Percentiles rank a stretch among this genome's conserved stretches.
Evolutionary conservation across 2,329 filamentous ascomycete species (phyloP).

Genomic region (Nemania sp.): DNA sequence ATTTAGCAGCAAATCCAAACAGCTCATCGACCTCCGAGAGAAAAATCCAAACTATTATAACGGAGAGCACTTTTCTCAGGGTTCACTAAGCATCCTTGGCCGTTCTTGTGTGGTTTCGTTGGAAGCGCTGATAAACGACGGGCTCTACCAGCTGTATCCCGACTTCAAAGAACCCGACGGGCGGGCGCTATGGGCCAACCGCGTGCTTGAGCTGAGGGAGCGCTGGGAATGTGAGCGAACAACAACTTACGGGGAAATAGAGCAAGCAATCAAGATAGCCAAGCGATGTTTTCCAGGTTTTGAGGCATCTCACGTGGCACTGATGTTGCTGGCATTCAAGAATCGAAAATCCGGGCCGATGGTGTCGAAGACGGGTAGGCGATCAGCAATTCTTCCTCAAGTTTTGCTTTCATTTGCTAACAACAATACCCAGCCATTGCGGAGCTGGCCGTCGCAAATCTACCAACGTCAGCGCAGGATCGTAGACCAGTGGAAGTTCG

Average conservation of each 20-base stretch:
- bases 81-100: not conserved
- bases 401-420: too few species aligned
- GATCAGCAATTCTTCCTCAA: not conserved
- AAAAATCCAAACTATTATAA: not conserved
- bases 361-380: not conserved
- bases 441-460: not conserved
- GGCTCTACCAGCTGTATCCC: not conserved
- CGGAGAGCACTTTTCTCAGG: not conserved
- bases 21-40: not conserved
- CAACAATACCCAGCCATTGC: not conserved
- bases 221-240: not conserved
- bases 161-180: not conserved
- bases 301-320: not conserved
- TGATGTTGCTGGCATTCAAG: not conserved
- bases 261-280: not conserved
- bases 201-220: not conserved
- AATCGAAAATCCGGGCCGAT: not conserved
- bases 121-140: not conserved
- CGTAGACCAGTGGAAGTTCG: not conserved
- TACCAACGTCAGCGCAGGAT: not conserved
- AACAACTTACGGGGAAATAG: not conserved
- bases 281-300: not conserved
- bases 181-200: not conserved
- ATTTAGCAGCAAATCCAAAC: not conserved
- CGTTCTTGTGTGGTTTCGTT: not conserved